These are phyloP conservation scores for Sergeia podlipaevii DNA, from an alignment of 208 protist species.

Conservation along the genomic window DNA sequence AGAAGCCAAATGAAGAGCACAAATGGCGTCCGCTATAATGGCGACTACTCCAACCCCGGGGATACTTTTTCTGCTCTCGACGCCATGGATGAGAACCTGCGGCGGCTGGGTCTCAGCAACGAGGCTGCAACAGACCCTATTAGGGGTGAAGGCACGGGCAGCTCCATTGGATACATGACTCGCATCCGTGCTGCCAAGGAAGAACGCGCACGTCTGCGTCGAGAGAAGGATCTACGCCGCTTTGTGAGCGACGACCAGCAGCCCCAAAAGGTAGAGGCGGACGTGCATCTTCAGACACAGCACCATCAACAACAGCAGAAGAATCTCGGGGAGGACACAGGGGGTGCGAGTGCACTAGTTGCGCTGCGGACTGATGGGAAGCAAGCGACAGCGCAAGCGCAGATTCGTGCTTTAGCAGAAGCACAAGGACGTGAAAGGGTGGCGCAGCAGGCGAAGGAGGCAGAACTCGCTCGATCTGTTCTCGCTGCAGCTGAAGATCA, in stretches of 20 bases:
- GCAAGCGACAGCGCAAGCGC: slow-evolving; percentile 2
- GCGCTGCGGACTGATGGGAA: neutral
- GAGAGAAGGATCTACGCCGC: slow-evolving; percentile 61
- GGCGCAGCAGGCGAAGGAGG: too few species aligned
- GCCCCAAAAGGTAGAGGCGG: slow-evolving; percentile 21
- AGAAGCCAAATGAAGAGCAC: too few species aligned
- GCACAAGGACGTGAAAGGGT: too few species aligned
- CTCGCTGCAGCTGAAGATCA: too few species aligned
- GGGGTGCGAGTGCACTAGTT: neutral
- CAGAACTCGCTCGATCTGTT: too few species aligned
- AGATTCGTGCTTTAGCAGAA: too few species aligned
- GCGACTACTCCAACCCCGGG: slow-evolving; percentile 2
- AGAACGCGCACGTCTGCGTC: slow-evolving; percentile 37
- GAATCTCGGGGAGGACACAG: slow-evolving; percentile 9
- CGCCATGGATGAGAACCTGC: slow-evolving; percentile 77
- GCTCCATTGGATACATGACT: slow-evolving; percentile 29
- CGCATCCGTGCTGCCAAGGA: slow-evolving; percentile 47
- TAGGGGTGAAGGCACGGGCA: neutral
- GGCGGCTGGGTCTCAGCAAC: slow-evolving; percentile 49
- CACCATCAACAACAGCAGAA: slow-evolving; percentile 6
- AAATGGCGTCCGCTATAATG: neutral
- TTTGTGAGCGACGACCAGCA: slow-evolving; percentile 44
- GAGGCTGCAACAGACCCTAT: slow-evolving; percentile 8
- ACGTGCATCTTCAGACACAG: slow-evolving; percentile 10
- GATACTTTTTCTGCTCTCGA: slow-evolving; percentile 47